A percentile compares a stretch with the other conserved stretches of the same genome.
Evolutionary conservation across 352 stramenopile species (phyloP).

Genomic region (Plasmopara viticola): DNA sequence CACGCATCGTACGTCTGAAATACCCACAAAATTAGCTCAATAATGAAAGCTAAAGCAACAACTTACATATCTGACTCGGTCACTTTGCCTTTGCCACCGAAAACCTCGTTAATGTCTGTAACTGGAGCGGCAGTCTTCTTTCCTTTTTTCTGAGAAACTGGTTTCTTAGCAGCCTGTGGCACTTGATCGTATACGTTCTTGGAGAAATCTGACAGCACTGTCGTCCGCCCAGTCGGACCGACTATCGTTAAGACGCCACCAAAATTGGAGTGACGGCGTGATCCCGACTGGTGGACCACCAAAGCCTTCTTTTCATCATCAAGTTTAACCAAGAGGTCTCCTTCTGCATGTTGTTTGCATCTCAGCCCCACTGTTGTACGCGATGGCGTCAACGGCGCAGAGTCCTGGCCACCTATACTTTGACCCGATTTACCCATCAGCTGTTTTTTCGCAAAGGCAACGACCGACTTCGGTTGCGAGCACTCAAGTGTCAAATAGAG

Average conservation of each 20-base stretch:
- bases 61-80: constrained; percentile 54
- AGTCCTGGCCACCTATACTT: background rate
- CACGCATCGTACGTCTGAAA: constrained; percentile 46
- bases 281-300: constrained; percentile 25
- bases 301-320: constrained; percentile 48
- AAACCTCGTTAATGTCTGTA: constrained; percentile 72
- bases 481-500: constrained; percentile 73
- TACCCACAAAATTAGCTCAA: background rate
- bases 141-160: constrained; percentile 32
- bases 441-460: constrained; percentile 44
- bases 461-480: constrained; percentile 60
- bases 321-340: constrained; percentile 41
- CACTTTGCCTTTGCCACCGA: constrained; percentile 57
- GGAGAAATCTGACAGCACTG: constrained; percentile 67
- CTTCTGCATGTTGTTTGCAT: constrained; percentile 2
- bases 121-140: constrained; percentile 42
- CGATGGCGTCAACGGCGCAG: background rate
- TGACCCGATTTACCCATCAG: constrained; percentile 5
- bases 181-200: constrained; percentile 69
- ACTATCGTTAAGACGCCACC: constrained; percentile 78
- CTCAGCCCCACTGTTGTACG: background rate
- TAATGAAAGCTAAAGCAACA: background rate
- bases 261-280: constrained; percentile 81
- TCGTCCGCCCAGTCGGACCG: constrained; percentile 54
- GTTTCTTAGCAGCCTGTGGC: constrained; percentile 65